Base-by-base conservation (phyloP, 2,329 filamentous ascomycete genomes). In the Fusarium sp. region DNA sequence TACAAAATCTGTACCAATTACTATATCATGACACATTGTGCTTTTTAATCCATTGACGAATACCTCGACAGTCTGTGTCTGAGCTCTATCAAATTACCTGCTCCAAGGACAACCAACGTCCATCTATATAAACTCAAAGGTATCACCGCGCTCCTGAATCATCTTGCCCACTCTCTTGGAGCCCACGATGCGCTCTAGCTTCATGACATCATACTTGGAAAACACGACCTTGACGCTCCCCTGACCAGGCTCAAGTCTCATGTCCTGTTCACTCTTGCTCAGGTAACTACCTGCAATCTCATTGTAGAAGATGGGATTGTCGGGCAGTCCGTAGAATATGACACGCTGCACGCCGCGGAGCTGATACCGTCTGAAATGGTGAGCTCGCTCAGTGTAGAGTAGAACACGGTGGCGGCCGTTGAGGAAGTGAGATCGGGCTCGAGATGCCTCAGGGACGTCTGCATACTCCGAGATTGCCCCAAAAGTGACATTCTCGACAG, bases 351-450 rank as follows among this genome's bases (percentile, higher is more conserved):
- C 95, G 25, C 97, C 97, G 38, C 91, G 89, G 63, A 99, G 88
- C 75, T 90, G 89, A 80, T 97, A 95, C n/a, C 97, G 89, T 59
- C 95, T 91, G 87, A 98, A 98, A 83, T 99, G 97, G 83, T 99
- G 97, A n/a, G 95, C 94, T 68, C 97, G 92, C 82, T 97, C 96
- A 2, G 95, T 97, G 84, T 98, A 99, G 18, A 99, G 86, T 42
- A 99, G 84, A 20, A 98, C 89, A 22, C 91, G 91, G 80, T 98
- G 94, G 18, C 95, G 89, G 6, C 95, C 97, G 42, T 87, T 93
- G 74, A 95, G 85, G 83, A 99, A 98, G 81, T 98, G 94, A 14
- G 94, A 95, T 27, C 96, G 89, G 10, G 96, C 95, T 42, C 96
- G 91, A 47, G 94, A 92, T 33, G 95, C 92, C 74, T 97, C 95